phyloP scores from a whole-genome alignment of 495 filamentous ascomycete genomes.

The Cercophora newfieldiana region DNA sequence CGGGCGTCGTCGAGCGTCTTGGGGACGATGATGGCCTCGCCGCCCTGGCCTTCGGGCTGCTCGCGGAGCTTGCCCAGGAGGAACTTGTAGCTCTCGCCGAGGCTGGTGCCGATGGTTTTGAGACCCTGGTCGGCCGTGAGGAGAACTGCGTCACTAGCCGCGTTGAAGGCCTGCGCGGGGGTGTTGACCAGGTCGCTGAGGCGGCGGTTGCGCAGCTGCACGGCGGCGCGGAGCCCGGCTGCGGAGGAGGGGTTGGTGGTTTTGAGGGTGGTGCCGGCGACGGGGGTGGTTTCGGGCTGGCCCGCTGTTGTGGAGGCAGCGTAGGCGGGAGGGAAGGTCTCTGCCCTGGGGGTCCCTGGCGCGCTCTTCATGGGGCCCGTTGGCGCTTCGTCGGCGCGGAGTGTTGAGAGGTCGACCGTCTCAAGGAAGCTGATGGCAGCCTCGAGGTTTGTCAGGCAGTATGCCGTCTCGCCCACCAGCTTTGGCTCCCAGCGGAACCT shows the following conservation, averaged over 20 bases:
- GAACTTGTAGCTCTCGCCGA: slow-evolving; percentile 92
- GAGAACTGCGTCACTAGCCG: slow-evolving; percentile 79
- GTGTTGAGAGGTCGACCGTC: slow-evolving; percentile 89
- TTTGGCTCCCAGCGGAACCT: slow-evolving; percentile 84
- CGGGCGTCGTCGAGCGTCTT: slow-evolving; percentile 91
- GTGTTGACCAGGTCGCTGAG: slow-evolving; percentile 83
- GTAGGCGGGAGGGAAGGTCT: slow-evolving; percentile 53
- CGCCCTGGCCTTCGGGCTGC: slow-evolving; percentile 44
- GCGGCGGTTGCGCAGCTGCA: slow-evolving; percentile 56
- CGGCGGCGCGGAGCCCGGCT: slow-evolving; percentile 42
- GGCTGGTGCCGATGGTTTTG: slow-evolving; percentile 82
- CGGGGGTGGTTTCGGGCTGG: slow-evolving; percentile 26
- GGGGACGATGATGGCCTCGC: slow-evolving; percentile 62
- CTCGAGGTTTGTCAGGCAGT: slow-evolving; percentile 95
- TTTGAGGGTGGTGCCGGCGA: slow-evolving; percentile 38
- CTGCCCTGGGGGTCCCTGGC: slow-evolving; percentile 54
- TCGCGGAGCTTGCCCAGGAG: slow-evolving; percentile 87
- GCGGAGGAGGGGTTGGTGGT: slow-evolving; percentile 44
- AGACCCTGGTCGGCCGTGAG: slow-evolving; percentile 85
- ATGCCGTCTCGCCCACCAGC: slow-evolving; percentile 89
- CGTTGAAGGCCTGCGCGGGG: slow-evolving; percentile 74
- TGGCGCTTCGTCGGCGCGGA: slow-evolving; percentile 76
- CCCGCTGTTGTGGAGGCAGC: slow-evolving; percentile 27
- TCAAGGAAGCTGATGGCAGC: slow-evolving; percentile 95
- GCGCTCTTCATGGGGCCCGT: slow-evolving; percentile 62